Base-by-base conservation (phyloP, 2,329 filamentous ascomycete species). In the Iodosphaeria phyllophila region DNA sequence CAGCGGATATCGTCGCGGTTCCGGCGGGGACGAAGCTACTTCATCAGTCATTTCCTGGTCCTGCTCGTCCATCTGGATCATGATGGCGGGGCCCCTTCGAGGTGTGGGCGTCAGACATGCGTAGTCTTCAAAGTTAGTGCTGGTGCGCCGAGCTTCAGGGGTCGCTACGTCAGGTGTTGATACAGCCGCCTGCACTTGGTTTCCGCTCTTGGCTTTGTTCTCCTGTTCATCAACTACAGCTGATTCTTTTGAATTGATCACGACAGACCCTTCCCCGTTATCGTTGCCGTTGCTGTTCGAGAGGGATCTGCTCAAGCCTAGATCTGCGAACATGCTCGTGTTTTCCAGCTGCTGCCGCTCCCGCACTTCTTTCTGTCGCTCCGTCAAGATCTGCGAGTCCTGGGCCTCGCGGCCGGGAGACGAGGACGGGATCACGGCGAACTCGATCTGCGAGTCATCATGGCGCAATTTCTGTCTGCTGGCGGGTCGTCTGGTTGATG, bases 391-490 rank as follows among this genome's bases (percentile, higher is more conserved):
- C 36, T 89, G 80, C 1, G 76, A 80, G 28, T 79, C 72, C 3
- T 60, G 41, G 1, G 46, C 49, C 9, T 51, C 47, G 4, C 58
- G 50, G 3, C 60, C 45, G 2, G 50, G 51, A 0, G 59, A 55
- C 0, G 72, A 67, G 8, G 70, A 67, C 16, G 65, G 61, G 23
- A 86, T 74, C 0, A 68, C 52, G 3, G 74, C 67, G 39, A 89
- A 89, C 21, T 78, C 62, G 14, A 91, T 62, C 39, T 91, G 82
- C 1, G 80, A 91, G 46, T 91, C 65, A 32, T 92, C 68, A 36
- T 92, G 82, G 17, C 76, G 67, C 15, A 73, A 54, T 30, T n/a
- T n/a, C n/a, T n/a, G n/a, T n/a, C n/a, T n/a, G n/a, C n/a, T n/a
- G n/a, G n/a, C n/a, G n/a, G n/a, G n/a, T n/a, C n/a, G n/a, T n/a